A percentile compares a stretch with the other conserved stretches of the same genome.
Conservation (phyloP, 306 rosid genomes). For the Lagenaria siceraria region DNA sequence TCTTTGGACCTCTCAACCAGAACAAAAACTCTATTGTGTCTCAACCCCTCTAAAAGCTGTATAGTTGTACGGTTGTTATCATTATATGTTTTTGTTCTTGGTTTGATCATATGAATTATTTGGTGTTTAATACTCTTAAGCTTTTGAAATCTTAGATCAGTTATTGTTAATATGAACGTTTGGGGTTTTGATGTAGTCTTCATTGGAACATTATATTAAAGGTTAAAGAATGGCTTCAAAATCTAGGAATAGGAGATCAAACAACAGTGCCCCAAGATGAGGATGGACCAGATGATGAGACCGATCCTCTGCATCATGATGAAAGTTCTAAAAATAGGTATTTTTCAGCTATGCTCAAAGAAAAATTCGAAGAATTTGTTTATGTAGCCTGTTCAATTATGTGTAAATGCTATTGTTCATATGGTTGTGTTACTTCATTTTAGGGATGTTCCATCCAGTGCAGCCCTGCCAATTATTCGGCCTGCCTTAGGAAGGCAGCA, state of each 20-base stretch:
- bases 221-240: slow-evolving; percentile 99
- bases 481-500: slow-evolving; percentile 93
- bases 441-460: slow-evolving; percentile 99
- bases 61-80: not conserved
- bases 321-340: slow-evolving; percentile 76
- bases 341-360: not conserved
- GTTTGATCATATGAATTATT: not conserved
- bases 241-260: slow-evolving; percentile 98
- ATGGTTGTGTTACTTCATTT: slow-evolving; percentile 21
- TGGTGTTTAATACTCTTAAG: not conserved
- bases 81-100: not conserved
- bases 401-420: slow-evolving; percentile 15
- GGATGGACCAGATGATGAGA: slow-evolving; percentile 67
- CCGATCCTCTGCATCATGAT: slow-evolving; percentile 49
- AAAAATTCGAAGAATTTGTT: not conserved
- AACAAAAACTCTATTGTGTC: not conserved
- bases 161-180: slow-evolving; percentile 9
- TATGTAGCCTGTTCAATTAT: slow-evolving; percentile 5
- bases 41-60: not conserved
- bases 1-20: not conserved
- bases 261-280: slow-evolving; percentile 59
- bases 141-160: not conserved
- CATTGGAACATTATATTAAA: slow-evolving; percentile 67
- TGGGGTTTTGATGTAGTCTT: slow-evolving; percentile 60
- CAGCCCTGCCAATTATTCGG: slow-evolving; percentile 86